A percentile compares a stretch with the other conserved stretches of the same genome.
phyloP scores from a whole-genome alignment of 2,329 filamentous ascomycete genomes.

The Tolypocladium tundrense region DNA sequence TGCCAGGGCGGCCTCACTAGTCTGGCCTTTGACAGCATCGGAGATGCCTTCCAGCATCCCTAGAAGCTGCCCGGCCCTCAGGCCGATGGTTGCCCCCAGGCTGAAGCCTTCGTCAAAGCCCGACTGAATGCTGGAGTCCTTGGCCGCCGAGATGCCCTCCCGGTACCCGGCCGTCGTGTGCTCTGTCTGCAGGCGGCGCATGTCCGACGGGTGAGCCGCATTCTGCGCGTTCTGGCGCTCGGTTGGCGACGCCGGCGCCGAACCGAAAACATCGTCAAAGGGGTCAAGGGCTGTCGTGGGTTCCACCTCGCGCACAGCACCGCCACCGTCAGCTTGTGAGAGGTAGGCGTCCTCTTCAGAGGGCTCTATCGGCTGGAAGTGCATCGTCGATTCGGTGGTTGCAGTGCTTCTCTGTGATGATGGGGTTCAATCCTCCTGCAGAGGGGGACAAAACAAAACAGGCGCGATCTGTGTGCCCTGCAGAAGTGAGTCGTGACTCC shows the following conservation, averaged over 20 bases:
- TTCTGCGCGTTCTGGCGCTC: constrained; percentile 5
- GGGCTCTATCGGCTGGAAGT: constrained; percentile 21
- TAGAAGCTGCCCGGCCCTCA: constrained; percentile 62
- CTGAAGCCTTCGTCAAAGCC: constrained; percentile 90
- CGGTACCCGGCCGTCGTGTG: constrained; percentile 84
- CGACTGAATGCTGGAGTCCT: constrained; percentile 65
- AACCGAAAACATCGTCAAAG: constrained; percentile 27
- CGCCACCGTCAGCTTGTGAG: constrained; percentile 9
- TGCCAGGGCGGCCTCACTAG: constrained; percentile 11
- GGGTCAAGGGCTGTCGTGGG: constrained; percentile 8
- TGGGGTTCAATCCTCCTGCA: neutral
- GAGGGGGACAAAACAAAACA: neutral
- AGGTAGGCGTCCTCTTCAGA: constrained; percentile 17
- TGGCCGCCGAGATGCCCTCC: constrained; percentile 71
- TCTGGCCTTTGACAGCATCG: constrained; percentile 28
- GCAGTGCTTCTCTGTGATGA: neutral
- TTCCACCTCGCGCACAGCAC: neutral
- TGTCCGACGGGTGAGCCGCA: constrained; percentile 46
- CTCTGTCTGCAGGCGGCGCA: constrained; percentile 61
- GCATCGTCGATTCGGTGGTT: constrained; percentile 13
- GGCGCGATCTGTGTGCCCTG: neutral
- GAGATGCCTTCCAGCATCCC: constrained; percentile 68
- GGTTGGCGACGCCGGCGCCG: constrained; percentile 12
- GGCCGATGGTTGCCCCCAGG: constrained; percentile 71
- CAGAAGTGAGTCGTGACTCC: neutral